Evolutionary conservation across 1,284 basidiomycete species (phyloP).

Genomic region (Cryptococcus sp.): DNA sequence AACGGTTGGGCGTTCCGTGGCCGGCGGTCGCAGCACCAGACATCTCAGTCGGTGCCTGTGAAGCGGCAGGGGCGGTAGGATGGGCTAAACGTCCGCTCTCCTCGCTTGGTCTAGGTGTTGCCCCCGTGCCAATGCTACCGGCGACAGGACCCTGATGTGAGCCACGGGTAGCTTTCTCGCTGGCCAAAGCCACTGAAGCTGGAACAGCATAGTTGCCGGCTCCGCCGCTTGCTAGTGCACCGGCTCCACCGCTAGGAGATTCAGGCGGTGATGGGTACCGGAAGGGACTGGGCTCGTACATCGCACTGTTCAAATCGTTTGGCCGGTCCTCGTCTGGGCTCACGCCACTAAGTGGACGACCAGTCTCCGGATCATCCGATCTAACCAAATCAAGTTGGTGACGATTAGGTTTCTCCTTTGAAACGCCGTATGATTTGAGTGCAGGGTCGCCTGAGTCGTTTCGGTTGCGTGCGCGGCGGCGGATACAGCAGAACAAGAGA

Average conservation of each 20-base stretch:
- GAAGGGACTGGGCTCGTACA: conserved; percentile 39
- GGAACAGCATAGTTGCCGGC: conserved; percentile 13
- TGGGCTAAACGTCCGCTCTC: conserved; percentile 3
- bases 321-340: conserved; percentile 9
- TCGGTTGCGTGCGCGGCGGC: conserved; percentile 22
- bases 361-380: conserved; percentile 4
- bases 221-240: neutral
- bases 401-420: conserved; percentile 15
- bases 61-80: too few relatives aligned
- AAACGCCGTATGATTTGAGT: conserved; percentile 31
- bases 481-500: conserved; percentile 38
- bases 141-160: neutral
- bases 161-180: conserved; percentile 9
- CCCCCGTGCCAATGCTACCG: neutral
- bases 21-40: conserved; percentile 11
- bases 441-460: conserved; percentile 15
- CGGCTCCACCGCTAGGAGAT: conserved; percentile 2
- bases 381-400: neutral
- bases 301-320: conserved; percentile 22
- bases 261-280: conserved; percentile 36
- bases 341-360: neutral
- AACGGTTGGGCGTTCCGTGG: conserved; percentile 4
- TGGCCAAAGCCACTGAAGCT: conserved; percentile 10
- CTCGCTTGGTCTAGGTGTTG: conserved; percentile 7
- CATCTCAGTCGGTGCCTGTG: conserved; percentile 5